Evolutionary conservation across 2,329 filamentous ascomycete species (phyloP), one percentile per base, ranked within the genome.

Genomic region (Alternaria metachromatica): DNA sequence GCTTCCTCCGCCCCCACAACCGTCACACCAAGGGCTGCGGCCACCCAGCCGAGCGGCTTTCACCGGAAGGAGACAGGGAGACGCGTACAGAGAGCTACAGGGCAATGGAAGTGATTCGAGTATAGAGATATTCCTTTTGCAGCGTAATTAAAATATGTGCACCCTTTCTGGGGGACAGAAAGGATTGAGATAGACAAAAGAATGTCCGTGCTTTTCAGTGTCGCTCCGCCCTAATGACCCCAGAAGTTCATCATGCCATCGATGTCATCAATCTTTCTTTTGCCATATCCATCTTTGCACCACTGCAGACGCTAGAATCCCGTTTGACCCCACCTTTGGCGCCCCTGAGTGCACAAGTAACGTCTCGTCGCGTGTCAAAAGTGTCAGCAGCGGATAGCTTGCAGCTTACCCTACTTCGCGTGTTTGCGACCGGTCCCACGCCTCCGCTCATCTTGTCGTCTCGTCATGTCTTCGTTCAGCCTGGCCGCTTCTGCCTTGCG

Each of bases 61-160:
- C 25, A 50, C 60, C 6, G 55, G 54, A 15, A 41, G 58, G 37
- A 50, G 58, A 23, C 55, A 62, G 9, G 49, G 33, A 10, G 49
- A 53, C 10, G 49, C 49, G 8, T 64, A 65, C 20, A 58, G 50
- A 11, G 50, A 55, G 30, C 4, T 65, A 5, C 18, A 30, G 11
- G 51, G 44, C 8, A 59, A 63, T 13, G 37, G 37, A 3, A 61
- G 62, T 12, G 60, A 63, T 12, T 54, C 56, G 1, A 65, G 63
- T 26, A 55, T 50, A 50, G 59, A 65, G 26, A 62, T 65, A 10
- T 53, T 65, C 13, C 41, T 65, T 10, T 37, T 63, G 18, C 63
- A 63, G 26, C 55, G 30, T 20, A 41, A 62, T 11, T 58, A 18
- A 58, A 21, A 23, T 3, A 6, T 37, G 28, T 37, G 11, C 6